Evolutionary conservation across 1,139 yeast species (phyloP).

Genomic region (Kluyveromyces sp.): DNA sequence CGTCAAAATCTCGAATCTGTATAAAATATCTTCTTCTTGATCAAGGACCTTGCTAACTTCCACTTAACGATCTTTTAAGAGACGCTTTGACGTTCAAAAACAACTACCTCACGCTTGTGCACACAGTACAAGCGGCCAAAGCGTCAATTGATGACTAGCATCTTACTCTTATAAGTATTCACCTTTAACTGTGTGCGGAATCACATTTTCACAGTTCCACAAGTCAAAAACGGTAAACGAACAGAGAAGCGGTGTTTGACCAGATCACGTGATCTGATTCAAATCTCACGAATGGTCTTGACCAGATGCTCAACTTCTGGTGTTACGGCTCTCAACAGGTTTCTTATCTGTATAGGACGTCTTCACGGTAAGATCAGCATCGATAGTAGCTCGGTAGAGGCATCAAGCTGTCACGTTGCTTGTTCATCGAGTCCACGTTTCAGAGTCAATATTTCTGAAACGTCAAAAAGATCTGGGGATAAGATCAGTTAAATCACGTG

Average conservation of each 20-base stretch:
- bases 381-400: no score
- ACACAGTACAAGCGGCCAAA: no score
- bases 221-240: slow-evolving; percentile 1
- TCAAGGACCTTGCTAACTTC: no score
- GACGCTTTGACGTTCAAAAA: no score
- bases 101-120: no score
- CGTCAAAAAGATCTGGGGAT: neutral
- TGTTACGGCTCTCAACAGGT: neutral
- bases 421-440: neutral
- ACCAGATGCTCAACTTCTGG: neutral
- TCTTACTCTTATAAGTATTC: neutral
- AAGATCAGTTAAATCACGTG: neutral
- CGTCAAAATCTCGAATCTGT: slow-evolving; percentile 4
- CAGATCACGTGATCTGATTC: neutral
- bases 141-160: neutral
- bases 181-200: neutral
- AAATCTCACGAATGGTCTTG: no score
- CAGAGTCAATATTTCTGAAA: neutral
- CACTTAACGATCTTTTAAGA: no score
- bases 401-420: no score
- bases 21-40: no score
- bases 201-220: slow-evolving; percentile 1
- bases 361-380: no score
- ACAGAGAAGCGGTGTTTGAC: neutral
- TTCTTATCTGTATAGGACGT: no score